These are phyloP conservation scores for Rhododendron simsii DNA, from an alignment of 148 eudicot genomes.

Conservation along the genomic window DNA sequence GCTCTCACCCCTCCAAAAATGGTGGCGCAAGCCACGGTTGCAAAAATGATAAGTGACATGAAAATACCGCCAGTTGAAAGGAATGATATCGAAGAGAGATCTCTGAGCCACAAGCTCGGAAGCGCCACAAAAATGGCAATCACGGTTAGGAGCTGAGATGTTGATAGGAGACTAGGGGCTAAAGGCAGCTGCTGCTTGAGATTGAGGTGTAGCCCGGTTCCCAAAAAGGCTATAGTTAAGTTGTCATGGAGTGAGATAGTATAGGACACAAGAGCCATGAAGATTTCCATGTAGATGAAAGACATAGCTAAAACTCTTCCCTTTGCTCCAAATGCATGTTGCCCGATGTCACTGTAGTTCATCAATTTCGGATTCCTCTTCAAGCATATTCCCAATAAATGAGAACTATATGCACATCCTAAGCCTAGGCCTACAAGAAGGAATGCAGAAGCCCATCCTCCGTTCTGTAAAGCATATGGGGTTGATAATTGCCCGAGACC, in stretches of 20 bases:
- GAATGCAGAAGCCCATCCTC: constrained; percentile 67
- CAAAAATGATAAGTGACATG: constrained; percentile 54
- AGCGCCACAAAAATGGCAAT: constrained; percentile 63
- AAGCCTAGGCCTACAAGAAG: constrained; percentile 57
- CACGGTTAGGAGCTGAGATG: constrained; percentile 54
- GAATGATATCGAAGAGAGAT: constrained; percentile 64
- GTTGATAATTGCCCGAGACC: constrained; percentile 79
- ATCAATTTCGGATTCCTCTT: constrained; percentile 37
- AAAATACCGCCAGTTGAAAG: constrained; percentile 62
- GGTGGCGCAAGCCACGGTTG: constrained; percentile 46
- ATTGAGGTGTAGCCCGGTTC: constrained; percentile 17
- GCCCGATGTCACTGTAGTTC: constrained; percentile 69
- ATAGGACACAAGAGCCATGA: constrained; percentile 80
- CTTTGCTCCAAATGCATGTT: constrained; percentile 52
- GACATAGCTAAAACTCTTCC: constrained; percentile 48
- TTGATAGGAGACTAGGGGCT: constrained; percentile 16
- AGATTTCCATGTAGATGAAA: constrained; percentile 64
- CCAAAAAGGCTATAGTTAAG: constrained; percentile 38
- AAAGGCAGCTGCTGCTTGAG: constrained; percentile 11
- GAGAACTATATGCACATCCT: constrained; percentile 53
- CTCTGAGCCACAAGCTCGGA: constrained; percentile 72
- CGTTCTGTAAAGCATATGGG: constrained; percentile 62
- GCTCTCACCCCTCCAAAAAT: constrained; percentile 41
- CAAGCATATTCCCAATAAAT: constrained; percentile 71
- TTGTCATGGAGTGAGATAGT: constrained; percentile 87